phyloP scores from a whole-genome alignment of 352 stramenopile genomes.

The Globisporangium paroecandrum region DNA sequence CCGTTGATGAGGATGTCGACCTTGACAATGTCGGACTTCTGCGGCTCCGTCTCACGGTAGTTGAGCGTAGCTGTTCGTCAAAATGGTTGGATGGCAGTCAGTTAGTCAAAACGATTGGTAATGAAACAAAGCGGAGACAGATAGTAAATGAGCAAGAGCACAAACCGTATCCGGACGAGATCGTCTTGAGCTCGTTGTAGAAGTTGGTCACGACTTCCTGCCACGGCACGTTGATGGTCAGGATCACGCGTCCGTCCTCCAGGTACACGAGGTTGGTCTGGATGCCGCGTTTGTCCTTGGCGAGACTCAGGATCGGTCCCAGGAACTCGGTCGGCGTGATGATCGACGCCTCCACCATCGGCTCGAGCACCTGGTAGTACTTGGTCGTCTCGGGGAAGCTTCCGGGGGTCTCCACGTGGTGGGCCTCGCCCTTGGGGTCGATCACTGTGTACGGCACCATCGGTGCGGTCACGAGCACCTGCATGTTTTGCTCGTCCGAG shows the following conservation, averaged over 20 bases:
- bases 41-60: constrained; percentile 90
- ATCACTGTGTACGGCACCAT: constrained; percentile 97
- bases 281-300: constrained; percentile 88
- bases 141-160: background rate
- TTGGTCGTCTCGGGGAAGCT: constrained; percentile 82
- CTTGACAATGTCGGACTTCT: constrained; percentile 93
- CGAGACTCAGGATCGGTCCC: constrained; percentile 92
- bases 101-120: background rate
- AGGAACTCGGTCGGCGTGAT: constrained; percentile 95
- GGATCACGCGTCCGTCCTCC: constrained; percentile 92
- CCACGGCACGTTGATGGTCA: constrained; percentile 96
- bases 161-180: constrained; percentile 92
- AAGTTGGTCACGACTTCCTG: constrained; percentile 99
- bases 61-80: constrained; percentile 82
- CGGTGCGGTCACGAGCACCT: constrained; percentile 97
- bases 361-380: constrained; percentile 90
- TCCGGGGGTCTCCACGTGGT: constrained; percentile 68
- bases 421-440: constrained; percentile 37
- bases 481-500: constrained; percentile 96
- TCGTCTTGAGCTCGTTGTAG: constrained; percentile 97
- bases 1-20: constrained; percentile 94
- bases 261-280: constrained; percentile 94
- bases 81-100: background rate
- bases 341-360: constrained; percentile 96
- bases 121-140: background rate